Conservation (phyloP, 441 rosid genomes). For the Populus tomentosa region DNA sequence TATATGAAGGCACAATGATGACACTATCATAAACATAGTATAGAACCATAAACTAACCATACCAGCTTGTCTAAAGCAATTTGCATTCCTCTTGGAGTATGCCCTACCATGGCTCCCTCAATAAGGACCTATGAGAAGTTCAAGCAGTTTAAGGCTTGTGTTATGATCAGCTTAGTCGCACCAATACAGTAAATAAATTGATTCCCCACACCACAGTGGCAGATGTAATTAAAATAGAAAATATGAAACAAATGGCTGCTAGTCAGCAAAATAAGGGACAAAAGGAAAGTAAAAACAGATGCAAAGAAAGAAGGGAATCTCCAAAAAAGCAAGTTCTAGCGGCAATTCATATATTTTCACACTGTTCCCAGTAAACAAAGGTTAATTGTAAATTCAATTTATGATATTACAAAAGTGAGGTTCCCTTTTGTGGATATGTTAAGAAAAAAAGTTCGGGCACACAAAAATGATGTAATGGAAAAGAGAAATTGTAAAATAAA, state of each 20-base stretch:
- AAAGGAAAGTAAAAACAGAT: not conserved
- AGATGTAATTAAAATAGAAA: not conserved
- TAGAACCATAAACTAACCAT: constrained; percentile 19
- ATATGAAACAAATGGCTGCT: not conserved
- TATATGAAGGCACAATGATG: constrained; percentile 4
- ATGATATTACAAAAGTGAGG: not conserved
- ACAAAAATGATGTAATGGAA: not conserved
- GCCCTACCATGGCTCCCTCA: constrained; percentile 87
- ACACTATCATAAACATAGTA: not conserved
- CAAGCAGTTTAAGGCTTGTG: not conserved
- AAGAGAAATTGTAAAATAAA: not conserved
- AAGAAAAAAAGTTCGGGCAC: not conserved
- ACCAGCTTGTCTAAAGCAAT: constrained; percentile 86
- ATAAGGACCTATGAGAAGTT: constrained; percentile 53
- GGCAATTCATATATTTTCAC: not conserved
- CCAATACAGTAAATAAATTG: not conserved
- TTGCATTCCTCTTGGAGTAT: constrained; percentile 85
- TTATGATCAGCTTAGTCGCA: constrained; percentile 3
- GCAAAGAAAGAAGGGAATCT: not conserved
- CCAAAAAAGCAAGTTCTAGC: not conserved
- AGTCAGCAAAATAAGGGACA: not conserved
- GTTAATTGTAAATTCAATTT: not conserved
- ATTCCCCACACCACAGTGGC: not conserved
- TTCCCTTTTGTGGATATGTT: not conserved
- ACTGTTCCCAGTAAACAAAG: not conserved